A percentile compares a stretch with the other conserved stretches of the same genome.
These are phyloP conservation scores for Eucalyptus lansdowneana DNA, from an alignment of 345 rosid genomes.

Conservation along the genomic window DNA sequence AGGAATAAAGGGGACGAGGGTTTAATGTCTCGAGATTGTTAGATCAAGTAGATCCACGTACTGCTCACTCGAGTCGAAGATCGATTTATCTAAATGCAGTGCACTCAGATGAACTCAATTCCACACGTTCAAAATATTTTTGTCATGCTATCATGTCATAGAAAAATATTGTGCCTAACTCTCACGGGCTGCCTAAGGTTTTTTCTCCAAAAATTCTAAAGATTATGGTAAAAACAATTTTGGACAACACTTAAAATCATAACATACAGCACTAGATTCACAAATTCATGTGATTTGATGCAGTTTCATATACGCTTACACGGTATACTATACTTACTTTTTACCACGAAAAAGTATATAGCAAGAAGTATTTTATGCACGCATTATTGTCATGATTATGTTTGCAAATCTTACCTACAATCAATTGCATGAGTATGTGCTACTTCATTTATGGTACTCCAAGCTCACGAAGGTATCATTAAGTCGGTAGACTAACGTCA, in stretches of 20 bases:
- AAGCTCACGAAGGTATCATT: neutral
- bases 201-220: neutral
- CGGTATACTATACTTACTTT: neutral
- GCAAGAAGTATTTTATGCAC: neutral
- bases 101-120: neutral
- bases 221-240: neutral
- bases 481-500: neutral
- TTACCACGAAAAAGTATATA: neutral
- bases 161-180: neutral
- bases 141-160: neutral
- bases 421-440: neutral
- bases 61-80: neutral
- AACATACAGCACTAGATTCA: neutral
- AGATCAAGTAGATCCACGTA: neutral
- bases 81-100: neutral
- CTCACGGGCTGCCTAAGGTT: neutral
- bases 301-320: neutral
- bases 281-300: neutral
- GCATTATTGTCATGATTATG: neutral
- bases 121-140: neutral
- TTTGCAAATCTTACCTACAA: neutral
- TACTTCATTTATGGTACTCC: neutral
- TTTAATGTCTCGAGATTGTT: neutral
- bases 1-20: neutral
- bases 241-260: neutral